Evolutionary conservation across 1,139 yeast genomes (phyloP).

Genomic region (Candida pseudoviswanathii): DNA sequence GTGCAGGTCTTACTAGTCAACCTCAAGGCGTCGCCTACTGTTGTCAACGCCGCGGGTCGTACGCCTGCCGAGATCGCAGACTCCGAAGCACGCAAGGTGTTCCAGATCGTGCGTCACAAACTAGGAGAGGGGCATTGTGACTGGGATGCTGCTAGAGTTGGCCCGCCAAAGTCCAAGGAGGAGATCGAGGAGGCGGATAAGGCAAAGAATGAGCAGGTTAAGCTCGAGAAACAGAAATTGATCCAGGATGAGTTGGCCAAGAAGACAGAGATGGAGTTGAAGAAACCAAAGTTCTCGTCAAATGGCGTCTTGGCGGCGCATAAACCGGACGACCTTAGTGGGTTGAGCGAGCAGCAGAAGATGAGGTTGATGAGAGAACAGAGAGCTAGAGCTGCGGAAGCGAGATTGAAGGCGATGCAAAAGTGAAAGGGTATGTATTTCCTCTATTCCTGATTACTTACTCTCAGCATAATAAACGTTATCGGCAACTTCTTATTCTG

Average conservation of each 20-base stretch:
- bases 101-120: constrained; percentile 66
- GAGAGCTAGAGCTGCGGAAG: constrained; percentile 96
- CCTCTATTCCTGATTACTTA: constrained; percentile 1
- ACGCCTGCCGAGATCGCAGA: constrained; percentile 59
- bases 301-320: constrained; percentile 29
- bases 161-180: constrained; percentile 63
- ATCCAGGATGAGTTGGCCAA: constrained; percentile 45
- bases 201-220: constrained; percentile 32
- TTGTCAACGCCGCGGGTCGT: constrained; percentile 54
- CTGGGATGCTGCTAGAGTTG: constrained; percentile 73
- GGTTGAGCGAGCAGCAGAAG: constrained; percentile 65
- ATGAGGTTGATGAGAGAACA: constrained; percentile 86
- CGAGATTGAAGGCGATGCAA: constrained; percentile 50
- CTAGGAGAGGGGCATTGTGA: constrained; percentile 71
- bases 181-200: constrained; percentile 53
- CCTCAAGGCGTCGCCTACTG: constrained; percentile 71
- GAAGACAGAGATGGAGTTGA: constrained; percentile 41
- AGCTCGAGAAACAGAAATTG: constrained; percentile 37
- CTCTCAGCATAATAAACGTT: constrained; percentile 15
- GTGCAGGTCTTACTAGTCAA: constrained; percentile 64
- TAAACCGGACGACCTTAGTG: constrained; percentile 28
- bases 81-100: constrained; percentile 50
- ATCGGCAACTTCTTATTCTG: constrained; percentile 8
- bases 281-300: constrained; percentile 34
- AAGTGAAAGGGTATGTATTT: background rate